Percentiles rank a stretch among this genome's conserved stretches.
Evolutionary conservation across 768 basidiomycete species (phyloP).

Genomic region (Russula emetica): DNA sequence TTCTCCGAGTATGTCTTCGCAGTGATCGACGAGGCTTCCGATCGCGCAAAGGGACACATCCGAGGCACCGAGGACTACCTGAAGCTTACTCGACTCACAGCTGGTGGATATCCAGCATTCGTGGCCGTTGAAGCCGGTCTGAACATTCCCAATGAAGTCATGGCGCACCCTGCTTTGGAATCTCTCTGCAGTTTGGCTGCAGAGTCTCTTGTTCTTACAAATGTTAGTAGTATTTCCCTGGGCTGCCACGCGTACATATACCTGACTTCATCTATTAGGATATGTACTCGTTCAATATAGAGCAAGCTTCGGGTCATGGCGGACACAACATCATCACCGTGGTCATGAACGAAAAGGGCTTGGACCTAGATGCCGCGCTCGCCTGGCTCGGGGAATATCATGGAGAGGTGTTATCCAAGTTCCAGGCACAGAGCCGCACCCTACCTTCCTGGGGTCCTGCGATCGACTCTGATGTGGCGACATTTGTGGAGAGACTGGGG

Average conservation of each 20-base stretch:
- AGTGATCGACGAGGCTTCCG: constrained; percentile 34
- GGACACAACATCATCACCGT: constrained; percentile 73
- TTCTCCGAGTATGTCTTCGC: constrained; percentile 35
- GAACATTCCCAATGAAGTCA: constrained; percentile 51
- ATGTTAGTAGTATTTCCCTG: constrained; percentile 29
- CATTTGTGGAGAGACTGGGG: constrained; percentile 59
- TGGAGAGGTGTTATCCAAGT: constrained; percentile 51
- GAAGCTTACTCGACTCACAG: constrained; percentile 49
- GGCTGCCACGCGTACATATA: background rate
- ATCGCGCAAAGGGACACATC: constrained; percentile 30
- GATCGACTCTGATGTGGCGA: constrained; percentile 52
- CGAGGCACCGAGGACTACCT: constrained; percentile 51
- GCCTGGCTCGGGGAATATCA: constrained; percentile 56
- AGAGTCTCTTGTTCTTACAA: constrained; percentile 47
- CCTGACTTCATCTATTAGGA: constrained; percentile 42
- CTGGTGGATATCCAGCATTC: constrained; percentile 49
- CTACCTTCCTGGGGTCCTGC: constrained; percentile 62
- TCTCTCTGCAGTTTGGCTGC: constrained; percentile 46
- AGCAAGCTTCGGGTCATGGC: constrained; percentile 59
- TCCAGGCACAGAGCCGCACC: constrained; percentile 36
- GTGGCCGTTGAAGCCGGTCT: constrained; percentile 54
- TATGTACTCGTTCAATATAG: constrained; percentile 71
- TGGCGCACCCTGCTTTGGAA: constrained; percentile 47
- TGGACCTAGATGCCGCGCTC: constrained; percentile 57
- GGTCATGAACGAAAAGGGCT: constrained; percentile 56